These are phyloP conservation scores for Hymenoscyphus occultus DNA, from an alignment of 2,329 filamentous ascomycete genomes.

Conservation along the genomic window DNA sequence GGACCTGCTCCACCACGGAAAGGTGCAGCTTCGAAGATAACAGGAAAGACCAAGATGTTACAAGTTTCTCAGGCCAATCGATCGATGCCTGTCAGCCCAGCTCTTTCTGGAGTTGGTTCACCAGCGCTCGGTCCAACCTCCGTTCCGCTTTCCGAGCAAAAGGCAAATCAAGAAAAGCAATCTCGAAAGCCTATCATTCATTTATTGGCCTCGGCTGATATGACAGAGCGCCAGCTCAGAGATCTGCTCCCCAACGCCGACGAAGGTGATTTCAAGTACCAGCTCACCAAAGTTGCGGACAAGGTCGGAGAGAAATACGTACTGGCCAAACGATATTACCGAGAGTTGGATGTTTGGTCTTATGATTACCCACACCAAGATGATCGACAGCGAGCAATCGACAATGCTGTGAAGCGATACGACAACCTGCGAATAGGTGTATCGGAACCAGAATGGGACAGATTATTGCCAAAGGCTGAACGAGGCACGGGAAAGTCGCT, in stretches of 20 bases:
- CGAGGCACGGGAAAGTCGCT: slow-evolving; percentile 58
- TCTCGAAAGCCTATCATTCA: slow-evolving; percentile 55
- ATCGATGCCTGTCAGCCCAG: slow-evolving; percentile 54
- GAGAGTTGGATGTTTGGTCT: slow-evolving; percentile 62
- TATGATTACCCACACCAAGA: slow-evolving; percentile 54
- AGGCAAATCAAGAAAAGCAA: slow-evolving; percentile 52
- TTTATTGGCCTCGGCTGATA: slow-evolving; percentile 55
- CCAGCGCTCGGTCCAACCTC: slow-evolving; percentile 51
- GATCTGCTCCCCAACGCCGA: slow-evolving; percentile 48
- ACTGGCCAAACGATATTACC: slow-evolving; percentile 57
- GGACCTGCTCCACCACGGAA: slow-evolving; percentile 28
- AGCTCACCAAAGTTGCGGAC: slow-evolving; percentile 58
- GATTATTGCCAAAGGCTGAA: slow-evolving; percentile 55
- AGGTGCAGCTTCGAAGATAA: slow-evolving; percentile 21
- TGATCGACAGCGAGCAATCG: slow-evolving; percentile 57
- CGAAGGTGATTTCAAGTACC: slow-evolving; percentile 52
- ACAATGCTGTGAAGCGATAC: slow-evolving; percentile 58
- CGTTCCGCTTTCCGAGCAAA: slow-evolving; percentile 49
- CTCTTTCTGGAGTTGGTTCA: slow-evolving; percentile 52
- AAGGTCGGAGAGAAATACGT: slow-evolving; percentile 51
- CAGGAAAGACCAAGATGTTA: slow-evolving; percentile 31
- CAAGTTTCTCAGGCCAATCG: slow-evolving; percentile 26
- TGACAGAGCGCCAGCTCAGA: slow-evolving; percentile 48
- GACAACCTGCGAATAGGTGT: slow-evolving; percentile 57
- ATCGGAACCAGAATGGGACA: slow-evolving; percentile 59